Evolutionary conservation across 1,284 basidiomycete species (phyloP).

Genomic region (Cutaneotrichosporon dermatis): DNA sequence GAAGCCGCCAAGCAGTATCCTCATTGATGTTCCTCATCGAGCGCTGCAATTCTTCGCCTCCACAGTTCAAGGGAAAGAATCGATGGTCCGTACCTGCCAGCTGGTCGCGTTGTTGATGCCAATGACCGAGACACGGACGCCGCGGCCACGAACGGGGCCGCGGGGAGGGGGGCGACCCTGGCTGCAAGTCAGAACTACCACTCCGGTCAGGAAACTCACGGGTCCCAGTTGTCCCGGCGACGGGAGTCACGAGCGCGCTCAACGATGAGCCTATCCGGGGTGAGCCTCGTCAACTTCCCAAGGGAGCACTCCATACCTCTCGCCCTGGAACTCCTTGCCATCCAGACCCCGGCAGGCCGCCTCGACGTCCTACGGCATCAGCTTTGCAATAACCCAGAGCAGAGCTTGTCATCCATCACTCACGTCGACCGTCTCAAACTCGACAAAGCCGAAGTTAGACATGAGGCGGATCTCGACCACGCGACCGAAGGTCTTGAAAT

Average conservation of each 20-base stretch:
- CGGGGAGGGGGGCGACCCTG: conserved; percentile 26
- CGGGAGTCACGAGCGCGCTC: conserved; percentile 86
- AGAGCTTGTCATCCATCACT: conserved; percentile 11
- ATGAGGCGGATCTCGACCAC: conserved; percentile 89
- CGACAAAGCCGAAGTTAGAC: conserved; percentile 92
- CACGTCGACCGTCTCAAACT: conserved; percentile 78
- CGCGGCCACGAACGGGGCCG: conserved; percentile 50
- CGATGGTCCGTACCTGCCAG: conserved; percentile 75
- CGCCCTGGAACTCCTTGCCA: conserved; percentile 80
- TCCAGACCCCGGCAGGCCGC: conserved; percentile 81
- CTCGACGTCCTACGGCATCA: conserved; percentile 69
- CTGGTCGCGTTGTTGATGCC: conserved; percentile 86
- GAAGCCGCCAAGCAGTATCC: no score
- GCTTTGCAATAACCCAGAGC: no score
- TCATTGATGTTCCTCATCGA: background rate
- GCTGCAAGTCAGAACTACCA: background rate
- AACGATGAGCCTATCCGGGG: conserved; percentile 67
- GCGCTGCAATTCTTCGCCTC: background rate
- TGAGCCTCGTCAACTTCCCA: background rate
- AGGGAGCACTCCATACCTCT: conserved; percentile 57
- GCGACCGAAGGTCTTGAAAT: conserved; percentile 79
- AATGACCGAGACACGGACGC: conserved; percentile 74
- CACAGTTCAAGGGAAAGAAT: conserved; percentile 3
- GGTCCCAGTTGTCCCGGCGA: conserved; percentile 69
- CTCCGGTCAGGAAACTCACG: conserved; percentile 48